Percentiles rank a stretch among this genome's conserved stretches.
These are phyloP conservation scores for Ziziphus jujuba DNA, from an alignment of 306 rosid species.

Conservation along the genomic window DNA sequence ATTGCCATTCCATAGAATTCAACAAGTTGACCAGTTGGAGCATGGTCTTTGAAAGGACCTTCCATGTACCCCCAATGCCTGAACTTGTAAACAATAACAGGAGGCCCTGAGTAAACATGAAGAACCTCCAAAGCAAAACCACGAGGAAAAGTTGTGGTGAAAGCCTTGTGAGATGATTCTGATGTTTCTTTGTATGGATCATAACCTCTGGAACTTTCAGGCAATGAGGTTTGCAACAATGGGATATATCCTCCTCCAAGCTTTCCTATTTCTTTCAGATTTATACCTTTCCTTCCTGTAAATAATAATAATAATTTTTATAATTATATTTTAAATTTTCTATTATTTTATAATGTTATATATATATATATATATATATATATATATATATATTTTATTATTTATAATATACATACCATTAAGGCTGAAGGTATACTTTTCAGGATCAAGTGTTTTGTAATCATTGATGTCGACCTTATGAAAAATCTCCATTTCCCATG, in stretches of 20 bases:
- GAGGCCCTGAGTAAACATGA: constrained; percentile 55
- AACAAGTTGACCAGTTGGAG: constrained; percentile 51
- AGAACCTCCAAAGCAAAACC: constrained; percentile 66
- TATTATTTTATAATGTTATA: no score
- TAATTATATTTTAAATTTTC: no score
- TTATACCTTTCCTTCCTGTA: constrained; percentile 47
- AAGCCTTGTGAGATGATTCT: constrained; percentile 43
- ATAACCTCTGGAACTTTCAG: constrained; percentile 43
- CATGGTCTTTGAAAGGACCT: constrained; percentile 66
- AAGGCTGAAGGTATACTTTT: constrained; percentile 41
- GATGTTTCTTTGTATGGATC: constrained; percentile 48
- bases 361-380: not conserved
- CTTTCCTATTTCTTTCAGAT: constrained; percentile 34
- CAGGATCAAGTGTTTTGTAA: constrained; percentile 39
- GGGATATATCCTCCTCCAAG: constrained; percentile 62
- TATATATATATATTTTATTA: constrained; percentile 2
- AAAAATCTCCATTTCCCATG: constrained; percentile 63
- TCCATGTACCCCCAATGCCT: constrained; percentile 79
- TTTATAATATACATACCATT: constrained; percentile 35
- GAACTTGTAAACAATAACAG: constrained; percentile 55
- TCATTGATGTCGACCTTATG: constrained; percentile 39
- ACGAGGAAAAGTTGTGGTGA: constrained; percentile 59
- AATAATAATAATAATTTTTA: no score
- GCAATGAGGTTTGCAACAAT: constrained; percentile 49
- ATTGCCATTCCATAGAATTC: constrained; percentile 51